A percentile compares a stretch with the other conserved stretches of the same genome.
Evolutionary conservation across 306 rosid genomes (phyloP).

Genomic region (Prunus armeniaca): DNA sequence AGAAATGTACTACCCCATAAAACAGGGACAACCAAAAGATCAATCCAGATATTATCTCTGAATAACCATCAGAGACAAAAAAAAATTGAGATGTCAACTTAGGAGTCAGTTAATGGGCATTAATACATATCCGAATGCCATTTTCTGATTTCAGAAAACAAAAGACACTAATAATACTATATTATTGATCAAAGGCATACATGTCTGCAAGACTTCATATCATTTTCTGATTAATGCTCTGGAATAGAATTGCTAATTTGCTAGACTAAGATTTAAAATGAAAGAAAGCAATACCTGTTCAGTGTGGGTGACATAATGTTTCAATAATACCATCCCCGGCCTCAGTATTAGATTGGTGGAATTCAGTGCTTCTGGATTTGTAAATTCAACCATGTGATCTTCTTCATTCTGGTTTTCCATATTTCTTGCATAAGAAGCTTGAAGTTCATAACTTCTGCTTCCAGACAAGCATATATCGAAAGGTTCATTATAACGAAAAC

Average conservation of each 20-base stretch:
- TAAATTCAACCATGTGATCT: conserved; percentile 2
- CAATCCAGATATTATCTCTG: not conserved
- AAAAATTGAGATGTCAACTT: not conserved
- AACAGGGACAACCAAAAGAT: not conserved
- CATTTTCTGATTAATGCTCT: not conserved
- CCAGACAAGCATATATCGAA: conserved; percentile 44
- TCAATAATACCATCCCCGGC: conserved; percentile 69
- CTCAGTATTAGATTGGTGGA: conserved; percentile 26
- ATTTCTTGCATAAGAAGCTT: conserved; percentile 5
- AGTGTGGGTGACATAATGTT: conserved; percentile 29
- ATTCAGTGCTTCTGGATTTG: conserved; percentile 24
- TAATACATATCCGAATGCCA: not conserved
- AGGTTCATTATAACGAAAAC: conserved; percentile 14
- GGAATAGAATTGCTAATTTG: not conserved
- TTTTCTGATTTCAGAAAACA: not conserved
- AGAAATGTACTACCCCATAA: not conserved
- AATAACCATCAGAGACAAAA: not conserved
- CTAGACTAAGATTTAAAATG: not conserved
- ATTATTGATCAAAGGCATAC: not conserved
- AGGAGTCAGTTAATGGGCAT: not conserved
- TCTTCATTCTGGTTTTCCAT: conserved; percentile 8
- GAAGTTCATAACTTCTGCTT: not conserved
- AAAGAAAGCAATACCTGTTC: conserved; percentile 41
- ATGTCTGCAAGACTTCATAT: too few species aligned
- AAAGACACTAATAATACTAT: not conserved